phyloP scores from a whole-genome alignment of 225 moss, liverwort and hornwort species.

The Ulota crispa region DNA sequence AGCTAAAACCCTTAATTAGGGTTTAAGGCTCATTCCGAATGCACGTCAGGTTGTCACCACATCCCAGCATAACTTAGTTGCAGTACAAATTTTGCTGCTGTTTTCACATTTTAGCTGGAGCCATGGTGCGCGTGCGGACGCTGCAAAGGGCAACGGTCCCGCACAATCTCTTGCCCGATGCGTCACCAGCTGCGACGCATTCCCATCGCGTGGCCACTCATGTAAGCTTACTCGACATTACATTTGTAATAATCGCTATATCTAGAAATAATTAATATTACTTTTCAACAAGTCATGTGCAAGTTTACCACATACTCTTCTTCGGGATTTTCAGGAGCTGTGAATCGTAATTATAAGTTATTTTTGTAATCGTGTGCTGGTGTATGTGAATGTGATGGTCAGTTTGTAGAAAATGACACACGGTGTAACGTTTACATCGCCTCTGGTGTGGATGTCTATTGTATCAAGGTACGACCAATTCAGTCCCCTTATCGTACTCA shows the following conservation, averaged over 20 bases:
- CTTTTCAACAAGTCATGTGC: not conserved
- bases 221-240: constrained; percentile 25
- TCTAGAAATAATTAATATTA: too few relatives aligned
- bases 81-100: not conserved
- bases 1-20: constrained; percentile 24
- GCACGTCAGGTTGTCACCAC: not conserved
- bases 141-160: constrained; percentile 47
- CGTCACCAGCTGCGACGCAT: constrained; percentile 61
- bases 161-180: constrained; percentile 27
- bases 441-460: constrained; percentile 66
- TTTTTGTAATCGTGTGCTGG: constrained; percentile 1
- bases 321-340: not conserved
- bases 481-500: not conserved
- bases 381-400: constrained; percentile 24
- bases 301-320: not conserved
- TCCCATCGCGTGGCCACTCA: constrained; percentile 64
- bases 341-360: not conserved
- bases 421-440: constrained; percentile 66
- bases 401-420: constrained; percentile 68
- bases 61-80: not conserved
- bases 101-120: not conserved
- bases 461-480: constrained; percentile 54
- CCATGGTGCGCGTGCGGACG: constrained; percentile 50
- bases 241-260: not conserved
- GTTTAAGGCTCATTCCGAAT: not conserved